Evolutionary conservation across 352 stramenopile genomes (phyloP).

Genomic region (Pythium aquatile): DNA sequence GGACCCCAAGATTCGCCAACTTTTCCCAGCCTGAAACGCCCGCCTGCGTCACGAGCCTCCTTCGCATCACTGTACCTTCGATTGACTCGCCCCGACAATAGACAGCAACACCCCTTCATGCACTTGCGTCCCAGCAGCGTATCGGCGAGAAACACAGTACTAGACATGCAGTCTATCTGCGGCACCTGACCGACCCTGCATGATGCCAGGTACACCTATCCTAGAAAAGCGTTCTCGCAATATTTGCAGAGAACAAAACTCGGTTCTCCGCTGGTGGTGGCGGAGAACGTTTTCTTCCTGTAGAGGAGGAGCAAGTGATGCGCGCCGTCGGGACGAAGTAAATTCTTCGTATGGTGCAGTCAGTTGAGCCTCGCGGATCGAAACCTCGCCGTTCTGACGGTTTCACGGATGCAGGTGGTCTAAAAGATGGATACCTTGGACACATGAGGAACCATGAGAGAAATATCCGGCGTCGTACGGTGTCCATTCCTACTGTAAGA

Average conservation of each 20-base stretch:
- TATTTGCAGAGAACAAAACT: not conserved
- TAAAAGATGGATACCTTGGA: conserved; percentile 1
- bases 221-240: not conserved
- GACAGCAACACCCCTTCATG: not conserved
- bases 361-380: not conserved
- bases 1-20: conserved; percentile 1
- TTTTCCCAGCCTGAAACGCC: not conserved
- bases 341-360: conserved; percentile 1
- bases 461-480: conserved; percentile 4
- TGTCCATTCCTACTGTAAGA: not conserved
- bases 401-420: not conserved
- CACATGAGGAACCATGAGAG: not conserved
- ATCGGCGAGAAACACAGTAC: conserved; percentile 7
- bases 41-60: not conserved
- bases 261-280: not conserved
- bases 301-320: conserved; percentile 5
- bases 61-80: not conserved
- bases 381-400: not conserved
- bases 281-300: not conserved
- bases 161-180: not conserved
- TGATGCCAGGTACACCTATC: not conserved
- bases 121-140: not conserved
- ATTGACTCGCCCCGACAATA: not conserved
- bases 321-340: not conserved
- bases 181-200: not conserved